Evolutionary conservation across 345 rosid species (phyloP).

Genomic region (Citrus inodora): DNA sequence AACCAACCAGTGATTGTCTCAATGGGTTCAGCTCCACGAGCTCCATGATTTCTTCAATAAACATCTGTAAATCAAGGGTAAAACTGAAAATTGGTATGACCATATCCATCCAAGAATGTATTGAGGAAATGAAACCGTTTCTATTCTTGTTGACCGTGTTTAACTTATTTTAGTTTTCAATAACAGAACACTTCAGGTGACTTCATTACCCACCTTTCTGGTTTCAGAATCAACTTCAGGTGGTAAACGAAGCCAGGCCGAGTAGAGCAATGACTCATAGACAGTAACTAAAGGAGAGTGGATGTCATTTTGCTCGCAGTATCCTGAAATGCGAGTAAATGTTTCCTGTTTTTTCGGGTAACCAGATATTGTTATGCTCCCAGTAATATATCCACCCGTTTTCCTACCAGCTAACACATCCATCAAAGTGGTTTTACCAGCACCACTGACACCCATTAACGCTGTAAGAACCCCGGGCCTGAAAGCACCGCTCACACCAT

Average conservation of each 20-base stretch:
- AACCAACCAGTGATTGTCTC: constrained; percentile 65
- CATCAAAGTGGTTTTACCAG: constrained; percentile 58
- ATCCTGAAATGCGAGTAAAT: constrained; percentile 52
- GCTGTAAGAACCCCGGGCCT: constrained; percentile 63
- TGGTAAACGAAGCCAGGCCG: constrained; percentile 57
- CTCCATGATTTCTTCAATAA: constrained; percentile 86
- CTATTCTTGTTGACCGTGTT: constrained; percentile 34
- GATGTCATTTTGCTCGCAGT: constrained; percentile 60
- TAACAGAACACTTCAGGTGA: constrained; percentile 39
- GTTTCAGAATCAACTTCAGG: constrained; percentile 29
- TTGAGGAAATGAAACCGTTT: background rate
- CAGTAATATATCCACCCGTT: constrained; percentile 49
- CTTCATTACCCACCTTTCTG: constrained; percentile 32
- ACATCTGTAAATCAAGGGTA: constrained; percentile 47
- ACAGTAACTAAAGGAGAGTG: constrained; percentile 56
- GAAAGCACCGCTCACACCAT: constrained; percentile 48
- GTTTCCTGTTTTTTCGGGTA: constrained; percentile 57
- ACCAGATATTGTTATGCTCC: constrained; percentile 45
- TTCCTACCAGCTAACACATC: constrained; percentile 60
- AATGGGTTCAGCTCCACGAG: constrained; percentile 69
- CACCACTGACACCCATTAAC: constrained; percentile 55
- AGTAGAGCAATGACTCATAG: constrained; percentile 48
- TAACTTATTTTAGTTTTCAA: constrained; percentile 10
- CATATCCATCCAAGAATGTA: background rate
- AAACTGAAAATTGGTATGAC: background rate